Conservation (phyloP, 2,329 filamentous ascomycete species). For the Arthrobotrys conoides region DNA sequence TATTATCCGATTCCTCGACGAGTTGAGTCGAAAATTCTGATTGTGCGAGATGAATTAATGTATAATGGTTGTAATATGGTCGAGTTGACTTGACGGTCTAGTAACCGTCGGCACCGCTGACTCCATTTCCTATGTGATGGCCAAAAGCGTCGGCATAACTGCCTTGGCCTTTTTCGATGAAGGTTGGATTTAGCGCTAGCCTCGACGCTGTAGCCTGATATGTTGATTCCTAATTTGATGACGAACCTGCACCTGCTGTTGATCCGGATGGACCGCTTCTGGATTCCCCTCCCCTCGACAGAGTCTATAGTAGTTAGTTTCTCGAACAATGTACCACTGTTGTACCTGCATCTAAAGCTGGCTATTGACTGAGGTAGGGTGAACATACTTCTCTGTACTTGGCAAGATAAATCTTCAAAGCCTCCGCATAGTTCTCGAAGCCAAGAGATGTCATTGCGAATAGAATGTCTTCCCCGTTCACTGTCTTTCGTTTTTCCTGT, state of each 20-base stretch:
- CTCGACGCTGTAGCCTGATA: conserved; percentile 46
- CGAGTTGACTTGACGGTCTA: conserved; percentile 35
- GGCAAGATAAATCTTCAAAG: conserved; percentile 96
- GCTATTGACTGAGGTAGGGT: neutral
- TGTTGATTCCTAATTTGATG: conserved; percentile 59
- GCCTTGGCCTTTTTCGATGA: conserved; percentile 59
- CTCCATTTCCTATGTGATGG: conserved; percentile 60
- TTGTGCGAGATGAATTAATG: conserved; percentile 21
- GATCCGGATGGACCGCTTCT: conserved; percentile 61
- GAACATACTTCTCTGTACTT: conserved; percentile 94
- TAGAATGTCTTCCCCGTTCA: conserved; percentile 97
- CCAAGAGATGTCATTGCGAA: conserved; percentile 99
- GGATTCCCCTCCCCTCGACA: conserved; percentile 60
- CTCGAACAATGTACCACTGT: conserved; percentile 28
- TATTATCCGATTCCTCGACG: conserved; percentile 54
- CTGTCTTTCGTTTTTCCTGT: conserved; percentile 98
- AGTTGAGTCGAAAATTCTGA: conserved; percentile 29
- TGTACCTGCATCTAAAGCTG: conserved; percentile 1
- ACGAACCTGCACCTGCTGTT: conserved; percentile 61
- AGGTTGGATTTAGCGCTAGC: conserved; percentile 54
- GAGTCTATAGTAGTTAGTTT: conserved; percentile 54
- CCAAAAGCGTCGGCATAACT: conserved; percentile 55
- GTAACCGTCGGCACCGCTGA: conserved; percentile 59
- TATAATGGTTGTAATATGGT: conserved; percentile 18
- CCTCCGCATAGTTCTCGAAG: conserved; percentile 98